Percentiles rank a stretch among this genome's conserved stretches.
phyloP scores from a whole-genome alignment of 129 eudicot genomes.

The Rutidosis leptorrhynchoides region DNA sequence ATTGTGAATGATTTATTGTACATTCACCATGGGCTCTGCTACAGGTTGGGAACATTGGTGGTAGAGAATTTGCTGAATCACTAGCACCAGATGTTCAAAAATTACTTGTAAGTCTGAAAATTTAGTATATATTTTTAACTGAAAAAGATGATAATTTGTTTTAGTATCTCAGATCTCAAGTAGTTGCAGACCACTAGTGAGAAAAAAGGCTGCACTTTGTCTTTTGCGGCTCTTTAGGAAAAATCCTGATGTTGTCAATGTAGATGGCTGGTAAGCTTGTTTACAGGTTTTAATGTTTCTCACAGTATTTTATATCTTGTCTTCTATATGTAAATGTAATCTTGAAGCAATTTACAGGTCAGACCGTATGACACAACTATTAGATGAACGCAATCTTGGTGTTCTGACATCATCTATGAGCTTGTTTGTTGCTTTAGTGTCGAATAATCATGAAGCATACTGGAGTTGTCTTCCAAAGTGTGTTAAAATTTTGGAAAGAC shows the following conservation, averaged over 20 bases:
- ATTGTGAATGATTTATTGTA: neutral
- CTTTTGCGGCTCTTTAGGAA: constrained; percentile 87
- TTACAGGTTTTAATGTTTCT: constrained; percentile 16
- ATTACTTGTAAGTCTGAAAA: constrained; percentile 69
- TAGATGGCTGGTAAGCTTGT: constrained; percentile 79
- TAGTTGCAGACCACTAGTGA: constrained; percentile 96
- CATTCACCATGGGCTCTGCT: neutral
- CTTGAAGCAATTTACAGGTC: constrained; percentile 54
- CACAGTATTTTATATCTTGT: neutral
- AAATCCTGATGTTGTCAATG: constrained; percentile 90
- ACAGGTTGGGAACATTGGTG: constrained; percentile 98
- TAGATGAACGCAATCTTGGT: constrained; percentile 95
- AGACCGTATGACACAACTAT: constrained; percentile 89
- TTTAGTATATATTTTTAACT: constrained; percentile 10
- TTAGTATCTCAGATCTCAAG: constrained; percentile 66
- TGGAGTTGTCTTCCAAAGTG: constrained; percentile 98
- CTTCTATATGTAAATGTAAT: constrained; percentile 8
- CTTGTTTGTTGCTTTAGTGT: constrained; percentile 86
- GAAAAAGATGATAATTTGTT: constrained; percentile 26
- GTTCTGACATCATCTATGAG: constrained; percentile 96
- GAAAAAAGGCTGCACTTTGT: constrained; percentile 97
- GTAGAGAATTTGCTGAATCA: constrained; percentile 96
- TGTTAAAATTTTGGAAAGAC: constrained; percentile 89
- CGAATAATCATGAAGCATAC: constrained; percentile 86
- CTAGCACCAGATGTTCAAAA: constrained; percentile 98